Base-by-base conservation (phyloP, 2,329 filamentous ascomycete genomes). In the Fusarium sp. region DNA sequence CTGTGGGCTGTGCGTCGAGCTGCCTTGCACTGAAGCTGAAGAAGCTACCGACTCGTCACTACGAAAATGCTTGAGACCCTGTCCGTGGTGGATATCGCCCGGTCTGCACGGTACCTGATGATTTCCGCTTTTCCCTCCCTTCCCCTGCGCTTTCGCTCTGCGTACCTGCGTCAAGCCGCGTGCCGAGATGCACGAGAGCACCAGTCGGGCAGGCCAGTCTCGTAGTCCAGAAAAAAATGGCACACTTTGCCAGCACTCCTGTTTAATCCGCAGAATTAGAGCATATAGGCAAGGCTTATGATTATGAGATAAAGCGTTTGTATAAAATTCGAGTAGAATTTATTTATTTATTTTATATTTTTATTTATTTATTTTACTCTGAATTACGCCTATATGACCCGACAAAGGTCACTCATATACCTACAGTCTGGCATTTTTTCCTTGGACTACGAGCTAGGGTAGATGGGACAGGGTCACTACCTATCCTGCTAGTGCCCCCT, bases 91-190 rank as follows among this genome's bases (percentile, higher is more conserved):
- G 58, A 61, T 55, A 42, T 64, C 38, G 38, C 42, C 16, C 42
- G 49, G 61, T 25, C 68, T 73, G 71, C 68, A 73, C 34, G 58
- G 61, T 61, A 62, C 62, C 60, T 72, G 55, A 65, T 70, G 69
- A 74, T 71, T 73, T 69, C 51, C 68, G 44, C 68, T 62, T 64
- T 64, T 59, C n/a, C 58, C 58, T 50, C 68, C 49, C 66, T 62
- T 64, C 59, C 46, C 62, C 60, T 53, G 64, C 64, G 54, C 20
- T 27, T 53, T 44, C 36, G 10, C n/a, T 56, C 64, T 64, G 51
- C 61, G 65, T 66, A 74, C 69, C 67, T 70, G 67, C 67, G 67
- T 70, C 36, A 46, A 70, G 53, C 50, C 57, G 33, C 29, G 31
- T 61, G 38, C 51, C 53, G 46, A 29, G 31, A 62, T 56, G 38